Evolutionary conservation across 2,329 filamentous ascomycete species (phyloP).

Genomic region (Epichloe amarillans): DNA sequence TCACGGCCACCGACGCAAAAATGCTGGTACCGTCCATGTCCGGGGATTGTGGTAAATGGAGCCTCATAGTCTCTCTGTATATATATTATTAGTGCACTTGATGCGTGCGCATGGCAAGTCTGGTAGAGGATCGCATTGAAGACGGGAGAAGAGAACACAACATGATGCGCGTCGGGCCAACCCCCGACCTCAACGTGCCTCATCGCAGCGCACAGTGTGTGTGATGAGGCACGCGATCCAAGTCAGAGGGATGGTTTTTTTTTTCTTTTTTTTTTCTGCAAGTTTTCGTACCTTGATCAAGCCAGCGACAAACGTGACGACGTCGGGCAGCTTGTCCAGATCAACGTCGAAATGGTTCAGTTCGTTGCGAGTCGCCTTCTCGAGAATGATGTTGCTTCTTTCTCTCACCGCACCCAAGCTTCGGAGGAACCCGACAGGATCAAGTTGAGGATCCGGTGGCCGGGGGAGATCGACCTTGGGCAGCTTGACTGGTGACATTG

Average conservation of each 20-base stretch:
- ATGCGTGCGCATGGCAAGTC: background rate
- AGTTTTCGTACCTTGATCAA: conserved; percentile 69
- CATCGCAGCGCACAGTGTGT: background rate
- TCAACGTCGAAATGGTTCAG: conserved; percentile 84
- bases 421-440: conserved; percentile 81
- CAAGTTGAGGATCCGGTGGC: conserved; percentile 73
- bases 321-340: conserved; percentile 68
- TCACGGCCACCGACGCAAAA: conserved; percentile 70
- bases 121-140: background rate
- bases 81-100: background rate
- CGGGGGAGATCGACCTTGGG: conserved; percentile 76
- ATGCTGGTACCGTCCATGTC: conserved; percentile 78
- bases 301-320: conserved; percentile 75
- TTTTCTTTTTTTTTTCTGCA: background rate
- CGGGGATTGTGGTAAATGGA: conserved; percentile 53
- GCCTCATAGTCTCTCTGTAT: conserved; percentile 40
- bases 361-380: conserved; percentile 64
- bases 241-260: background rate
- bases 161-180: background rate
- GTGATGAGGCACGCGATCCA: background rate
- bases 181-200: background rate
- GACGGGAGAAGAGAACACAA: background rate
- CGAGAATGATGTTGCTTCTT: conserved; percentile 56
- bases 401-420: conserved; percentile 84
- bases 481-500: conserved; percentile 40